Base-by-base conservation (phyloP, 106 monocot species). In the Gastrodia elata region DNA sequence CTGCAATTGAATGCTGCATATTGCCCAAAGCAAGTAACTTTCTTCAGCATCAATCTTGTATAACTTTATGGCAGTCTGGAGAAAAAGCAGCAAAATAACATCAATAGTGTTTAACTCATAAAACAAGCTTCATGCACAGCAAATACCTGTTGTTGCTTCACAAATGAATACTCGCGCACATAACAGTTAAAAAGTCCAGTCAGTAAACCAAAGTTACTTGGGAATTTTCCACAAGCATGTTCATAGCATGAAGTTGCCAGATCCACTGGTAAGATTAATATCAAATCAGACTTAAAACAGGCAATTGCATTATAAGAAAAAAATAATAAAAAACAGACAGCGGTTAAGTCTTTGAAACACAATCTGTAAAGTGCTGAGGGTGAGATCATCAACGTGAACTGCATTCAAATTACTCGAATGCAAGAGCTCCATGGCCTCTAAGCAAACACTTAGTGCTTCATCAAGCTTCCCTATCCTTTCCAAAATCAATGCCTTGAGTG, bases 1-100 rank as follows among this genome's bases (percentile, higher is more conserved):
- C 90, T 98, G 93, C 73, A 98, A 83, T 20, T 93, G 90, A 33
- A 98, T 93, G 80, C 97, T 98, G 83, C 97, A 98, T 78, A 98
- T 84, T 80, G 93, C 93, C 97, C 97, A 98, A 13, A 98, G 86
- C 82, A 98, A 81, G 76, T 91, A 98, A 74, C 97, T 90, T 79
- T 98, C 97, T 87, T 93, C 97, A 77, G 83, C 86, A 6, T 85
- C 84, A 74, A 82, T 82, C 78, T 98, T 98, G 83, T 98, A 98
- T 90, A 98, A 88, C 84, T 98, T 98, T 8, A 98, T 86, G 48
- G 97, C 97, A 83, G 84, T 98, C 97, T 98, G 96, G 42, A 76
- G 82, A 76, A 77, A 74, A n/a, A 68, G 34, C 68, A 77, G 41
- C 16, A 70, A 32, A 67, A 2, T 25, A 39, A 9, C 2, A 25